A percentile compares a stretch with the other conserved stretches of the same genome.
Conservation (phyloP, 1,284 basidiomycete genomes). For the Rhodotorula sp. region DNA sequence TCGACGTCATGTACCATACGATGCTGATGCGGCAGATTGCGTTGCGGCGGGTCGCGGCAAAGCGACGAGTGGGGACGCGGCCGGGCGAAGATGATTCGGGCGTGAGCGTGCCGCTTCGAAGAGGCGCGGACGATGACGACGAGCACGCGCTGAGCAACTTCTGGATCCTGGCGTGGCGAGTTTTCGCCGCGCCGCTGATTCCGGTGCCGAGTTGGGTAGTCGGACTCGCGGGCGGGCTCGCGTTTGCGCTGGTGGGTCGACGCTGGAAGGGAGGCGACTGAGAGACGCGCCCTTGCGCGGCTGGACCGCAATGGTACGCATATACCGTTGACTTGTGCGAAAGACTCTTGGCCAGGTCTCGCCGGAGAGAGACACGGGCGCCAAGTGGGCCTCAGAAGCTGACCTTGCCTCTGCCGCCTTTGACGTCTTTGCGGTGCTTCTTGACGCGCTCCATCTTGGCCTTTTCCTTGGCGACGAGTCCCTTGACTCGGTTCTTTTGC, state of each 20-base stretch:
- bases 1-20: constrained; percentile 42
- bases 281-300: neutral
- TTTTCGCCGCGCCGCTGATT: neutral
- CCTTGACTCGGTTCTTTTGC: constrained; percentile 27
- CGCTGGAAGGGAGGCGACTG: neutral
- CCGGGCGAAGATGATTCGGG: neutral
- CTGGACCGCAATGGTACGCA: neutral
- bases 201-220: constrained; percentile 2
- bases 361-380: neutral
- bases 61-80: neutral
- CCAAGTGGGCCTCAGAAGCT: neutral
- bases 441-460: constrained; percentile 21
- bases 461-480: constrained; percentile 24
- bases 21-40: constrained; percentile 37
- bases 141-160: constrained; percentile 6
- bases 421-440: constrained; percentile 26
- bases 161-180: constrained; percentile 9
- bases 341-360: neutral
- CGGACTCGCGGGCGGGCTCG: neutral
- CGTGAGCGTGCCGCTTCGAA: neutral
- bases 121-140: neutral
- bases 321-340: no score
- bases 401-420: constrained; percentile 13
- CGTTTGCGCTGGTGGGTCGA: neutral
- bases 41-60: constrained; percentile 13